Evolutionary conservation across 441 rosid genomes (phyloP).

Genomic region (Croton setiger): DNA sequence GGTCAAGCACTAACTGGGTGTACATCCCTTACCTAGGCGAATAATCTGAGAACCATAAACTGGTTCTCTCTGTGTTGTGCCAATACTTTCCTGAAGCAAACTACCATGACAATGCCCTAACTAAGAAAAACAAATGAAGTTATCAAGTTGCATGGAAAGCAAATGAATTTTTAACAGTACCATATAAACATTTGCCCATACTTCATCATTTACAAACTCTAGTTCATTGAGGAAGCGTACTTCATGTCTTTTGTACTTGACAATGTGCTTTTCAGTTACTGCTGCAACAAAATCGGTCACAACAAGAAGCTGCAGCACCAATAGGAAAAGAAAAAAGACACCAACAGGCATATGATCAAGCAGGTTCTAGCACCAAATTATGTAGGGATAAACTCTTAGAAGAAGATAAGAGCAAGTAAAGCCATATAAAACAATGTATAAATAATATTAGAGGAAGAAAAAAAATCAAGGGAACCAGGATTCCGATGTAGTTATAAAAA

Average conservation of each 20-base stretch:
- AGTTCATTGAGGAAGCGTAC: constrained; percentile 80
- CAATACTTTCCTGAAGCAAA: not conserved
- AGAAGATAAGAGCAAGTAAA: not conserved
- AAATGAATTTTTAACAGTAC: constrained; percentile 34
- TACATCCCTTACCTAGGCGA: too few species aligned
- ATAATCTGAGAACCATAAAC: not conserved
- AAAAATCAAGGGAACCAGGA: constrained; percentile 8
- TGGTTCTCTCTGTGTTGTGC: not conserved
- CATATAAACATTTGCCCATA: constrained; percentile 96
- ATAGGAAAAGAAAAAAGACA: not conserved
- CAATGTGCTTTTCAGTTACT: constrained; percentile 48
- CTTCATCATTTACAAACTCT: constrained; percentile 81
- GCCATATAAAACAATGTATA: not conserved
- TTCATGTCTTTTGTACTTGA: constrained; percentile 54
- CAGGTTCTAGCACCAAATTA: not conserved
- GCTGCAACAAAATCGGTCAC: constrained; percentile 45
- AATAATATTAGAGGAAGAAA: constrained; percentile 2
- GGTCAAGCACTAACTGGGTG: not conserved
- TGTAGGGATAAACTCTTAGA: not conserved
- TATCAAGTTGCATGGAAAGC: not conserved
- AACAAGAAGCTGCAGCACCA: not conserved
- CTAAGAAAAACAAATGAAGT: not conserved
- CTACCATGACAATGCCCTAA: not conserved
- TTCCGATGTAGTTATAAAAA: constrained; percentile 1
- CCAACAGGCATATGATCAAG: not conserved